phyloP scores from a whole-genome alignment of 164 flowering plant genomes.

The Magnolia officinalis region DNA sequence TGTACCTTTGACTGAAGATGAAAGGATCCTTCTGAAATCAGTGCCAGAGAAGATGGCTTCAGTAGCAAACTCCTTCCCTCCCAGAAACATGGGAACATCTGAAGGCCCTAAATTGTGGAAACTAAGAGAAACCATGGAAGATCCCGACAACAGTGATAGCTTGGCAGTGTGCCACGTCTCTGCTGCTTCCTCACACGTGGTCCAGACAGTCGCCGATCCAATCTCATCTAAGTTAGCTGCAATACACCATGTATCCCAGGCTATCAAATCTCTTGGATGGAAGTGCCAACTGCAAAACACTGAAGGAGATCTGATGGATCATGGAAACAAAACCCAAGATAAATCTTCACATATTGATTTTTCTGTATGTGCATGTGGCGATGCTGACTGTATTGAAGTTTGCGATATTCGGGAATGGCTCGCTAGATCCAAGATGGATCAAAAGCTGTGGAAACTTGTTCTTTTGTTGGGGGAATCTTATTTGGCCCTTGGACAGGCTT shows the following conservation, averaged over 20 bases:
- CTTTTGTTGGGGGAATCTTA: conserved; percentile 97
- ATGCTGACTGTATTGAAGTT: conserved; percentile 92
- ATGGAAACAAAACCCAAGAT: conserved; percentile 28
- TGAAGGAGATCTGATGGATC: conserved; percentile 39
- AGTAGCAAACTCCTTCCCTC: conserved; percentile 26
- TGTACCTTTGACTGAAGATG: conserved; percentile 16
- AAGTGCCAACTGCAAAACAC: conserved; percentile 63
- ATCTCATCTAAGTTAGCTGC: conserved; percentile 85
- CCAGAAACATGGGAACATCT: conserved; percentile 20
- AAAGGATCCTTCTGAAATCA: conserved; percentile 19
- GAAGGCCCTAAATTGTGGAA: conserved; percentile 17
- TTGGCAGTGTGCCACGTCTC: conserved; percentile 32
- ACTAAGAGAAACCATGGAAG: conserved; percentile 5
- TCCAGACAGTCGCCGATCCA: conserved; percentile 65
- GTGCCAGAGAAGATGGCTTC: conserved; percentile 24
- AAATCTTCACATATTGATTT: conserved; percentile 32
- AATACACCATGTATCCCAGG: conserved; percentile 96
- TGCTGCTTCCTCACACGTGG: conserved; percentile 27
- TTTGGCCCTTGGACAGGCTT: conserved; percentile 90
- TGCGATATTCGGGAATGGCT: conserved; percentile 96
- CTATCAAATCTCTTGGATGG: conserved; percentile 93
- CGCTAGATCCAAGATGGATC: conserved; percentile 78
- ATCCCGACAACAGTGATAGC: conserved; percentile 26
- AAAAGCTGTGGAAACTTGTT: conserved; percentile 89
- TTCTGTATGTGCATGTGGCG: conserved; percentile 88